Evolutionary conservation across 148 eudicot genomes (phyloP), one percentile per base, ranked within the genome.

Genomic region (Pharnaceum exiguum): DNA sequence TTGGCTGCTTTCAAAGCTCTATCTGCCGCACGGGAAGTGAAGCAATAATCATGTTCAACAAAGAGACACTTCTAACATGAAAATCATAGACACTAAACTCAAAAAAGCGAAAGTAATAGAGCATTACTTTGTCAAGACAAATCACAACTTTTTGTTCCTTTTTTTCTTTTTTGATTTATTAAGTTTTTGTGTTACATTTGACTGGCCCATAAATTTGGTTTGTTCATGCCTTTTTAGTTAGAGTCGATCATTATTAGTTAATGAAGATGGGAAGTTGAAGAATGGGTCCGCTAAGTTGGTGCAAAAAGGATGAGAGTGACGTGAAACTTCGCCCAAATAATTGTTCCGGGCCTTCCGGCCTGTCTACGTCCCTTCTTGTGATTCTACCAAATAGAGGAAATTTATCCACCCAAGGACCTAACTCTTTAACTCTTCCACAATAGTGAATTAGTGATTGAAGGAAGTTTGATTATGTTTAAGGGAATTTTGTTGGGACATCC

Each of bases 41-140:
- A 33, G n/a, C 42, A n/a, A 29, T 35, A 12, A 33, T 53, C 28
- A 32, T 33, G n/a, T 18, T 53, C 12, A 7, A 5, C 13, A 10
- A 16, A 30, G 19, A 28, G 28, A 51, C 36, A 28, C 9, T 51
- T 5, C 12, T 51, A n/a, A 36, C 43, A 54, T 54, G 28, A 35
- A 54, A 54, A 54, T 54, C 44, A 54, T 35, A 17, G 36, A 42
- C 18, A 21, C 26, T 53, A 32, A 22, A 54, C 27, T 33, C 33
- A 54, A 16, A 33, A 54, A 54, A 54, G 58, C 43, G 13, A 54
- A 54, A 54, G 58, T 35, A 33, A 54, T 33, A 54, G 43, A 32
- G 12, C 27, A 3, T 8, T 7, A 54, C 19, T 19, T 54, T 54
- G 58, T 33, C 36, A 43, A 45, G 25, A 19, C 25, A 19, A 45